Evolutionary conservation across 768 basidiomycete species (phyloP).

Genomic region (Boletus vermiculosoides): DNA sequence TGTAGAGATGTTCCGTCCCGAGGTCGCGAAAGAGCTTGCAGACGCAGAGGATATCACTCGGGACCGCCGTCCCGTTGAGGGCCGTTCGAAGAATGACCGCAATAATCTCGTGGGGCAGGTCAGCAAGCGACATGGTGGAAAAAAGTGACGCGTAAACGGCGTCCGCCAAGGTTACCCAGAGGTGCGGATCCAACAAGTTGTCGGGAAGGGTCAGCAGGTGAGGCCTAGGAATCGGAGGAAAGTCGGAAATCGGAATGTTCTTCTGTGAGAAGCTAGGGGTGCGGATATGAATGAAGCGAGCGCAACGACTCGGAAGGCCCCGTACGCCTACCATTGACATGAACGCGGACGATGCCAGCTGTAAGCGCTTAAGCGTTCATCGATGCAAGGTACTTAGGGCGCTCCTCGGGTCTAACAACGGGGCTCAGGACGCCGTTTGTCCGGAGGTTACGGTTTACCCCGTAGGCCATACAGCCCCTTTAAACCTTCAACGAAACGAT

Average conservation of each 20-base stretch:
- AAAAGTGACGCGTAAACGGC: neutral
- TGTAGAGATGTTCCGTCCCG: conserved; percentile 24
- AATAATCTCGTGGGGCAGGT: conserved; percentile 27
- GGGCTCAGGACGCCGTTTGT: neutral
- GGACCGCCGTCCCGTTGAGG: conserved; percentile 12
- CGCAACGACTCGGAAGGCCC: no score
- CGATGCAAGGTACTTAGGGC: no score
- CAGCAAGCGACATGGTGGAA: conserved; percentile 9
- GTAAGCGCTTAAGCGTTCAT: neutral
- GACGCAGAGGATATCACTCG: conserved; percentile 24
- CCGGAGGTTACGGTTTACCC: neutral
- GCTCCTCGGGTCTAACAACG: neutral
- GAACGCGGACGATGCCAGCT: neutral
- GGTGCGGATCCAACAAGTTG: no score
- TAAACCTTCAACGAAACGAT: neutral
- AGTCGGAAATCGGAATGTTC: conserved; percentile 8
- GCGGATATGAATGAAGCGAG: neutral
- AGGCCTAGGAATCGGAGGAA: neutral
- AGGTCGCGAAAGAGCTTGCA: conserved; percentile 21
- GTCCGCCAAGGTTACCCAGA: neutral
- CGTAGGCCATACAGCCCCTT: neutral
- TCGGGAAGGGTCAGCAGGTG: no score
- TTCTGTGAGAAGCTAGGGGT: neutral
- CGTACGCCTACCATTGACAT: neutral
- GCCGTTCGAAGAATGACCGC: conserved; percentile 14